Conservation (phyloP, 495 filamentous ascomycete genomes). For the Aspergillus hancockii region DNA sequence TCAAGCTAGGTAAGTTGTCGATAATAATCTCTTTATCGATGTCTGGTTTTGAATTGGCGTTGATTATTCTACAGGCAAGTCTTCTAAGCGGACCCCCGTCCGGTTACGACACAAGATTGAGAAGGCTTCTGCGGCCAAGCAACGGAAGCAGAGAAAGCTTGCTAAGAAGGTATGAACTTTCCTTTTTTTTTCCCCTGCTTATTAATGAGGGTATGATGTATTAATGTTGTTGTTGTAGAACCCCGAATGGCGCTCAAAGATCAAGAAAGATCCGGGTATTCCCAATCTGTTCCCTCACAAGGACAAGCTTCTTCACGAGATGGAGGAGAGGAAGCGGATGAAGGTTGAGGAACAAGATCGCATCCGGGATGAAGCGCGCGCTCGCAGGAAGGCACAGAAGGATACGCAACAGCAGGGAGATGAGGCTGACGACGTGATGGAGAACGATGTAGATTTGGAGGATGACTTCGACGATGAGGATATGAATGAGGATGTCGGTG, state of each 20-base stretch:
- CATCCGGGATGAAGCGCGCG: constrained; percentile 70
- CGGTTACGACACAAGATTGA: constrained; percentile 94
- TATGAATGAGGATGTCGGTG: constrained; percentile 55
- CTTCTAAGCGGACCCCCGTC: constrained; percentile 87
- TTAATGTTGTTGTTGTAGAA: constrained; percentile 56
- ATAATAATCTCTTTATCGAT: constrained; percentile 3
- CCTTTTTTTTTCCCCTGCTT: not conserved
- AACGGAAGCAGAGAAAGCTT: constrained; percentile 81
- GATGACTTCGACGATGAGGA: constrained; percentile 51
- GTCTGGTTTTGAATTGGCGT: constrained; percentile 13
- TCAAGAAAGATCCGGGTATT: constrained; percentile 97
- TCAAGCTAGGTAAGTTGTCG: constrained; percentile 49
- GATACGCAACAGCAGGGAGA: constrained; percentile 35
- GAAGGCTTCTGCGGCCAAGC: constrained; percentile 87
- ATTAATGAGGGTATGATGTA: constrained; percentile 6
- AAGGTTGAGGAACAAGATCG: constrained; percentile 78
- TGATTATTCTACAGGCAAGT: constrained; percentile 64
- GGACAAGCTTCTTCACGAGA: constrained; percentile 88
- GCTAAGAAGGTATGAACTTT: constrained; percentile 68
- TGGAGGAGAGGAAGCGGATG: constrained; percentile 79
- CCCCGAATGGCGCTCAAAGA: constrained; percentile 87
- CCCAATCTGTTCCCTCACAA: constrained; percentile 98
- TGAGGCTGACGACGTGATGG: constrained; percentile 30
- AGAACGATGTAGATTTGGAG: constrained; percentile 1
- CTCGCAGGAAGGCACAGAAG: constrained; percentile 52